phyloP scores from a whole-genome alignment of 2,329 filamentous ascomycete species.

The Claviceps pazoutovae region DNA sequence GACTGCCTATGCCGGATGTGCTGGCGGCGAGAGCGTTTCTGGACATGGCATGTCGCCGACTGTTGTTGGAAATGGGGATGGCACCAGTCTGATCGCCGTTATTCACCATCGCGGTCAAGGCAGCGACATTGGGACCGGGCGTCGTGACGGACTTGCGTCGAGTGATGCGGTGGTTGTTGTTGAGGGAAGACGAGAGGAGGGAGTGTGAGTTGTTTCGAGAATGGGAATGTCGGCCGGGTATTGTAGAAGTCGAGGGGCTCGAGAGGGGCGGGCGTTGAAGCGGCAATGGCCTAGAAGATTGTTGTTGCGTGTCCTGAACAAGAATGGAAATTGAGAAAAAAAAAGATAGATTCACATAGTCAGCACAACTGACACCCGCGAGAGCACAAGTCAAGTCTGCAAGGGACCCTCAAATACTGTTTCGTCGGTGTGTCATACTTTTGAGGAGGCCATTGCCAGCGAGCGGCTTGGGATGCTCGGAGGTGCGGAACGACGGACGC shows the following conservation, averaged over 20 bases:
- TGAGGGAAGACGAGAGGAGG: conserved; percentile 61
- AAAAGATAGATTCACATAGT: conserved; percentile 14
- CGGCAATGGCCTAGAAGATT: conserved; percentile 52
- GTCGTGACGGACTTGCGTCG: conserved; percentile 88
- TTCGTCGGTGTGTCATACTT: conserved; percentile 30
- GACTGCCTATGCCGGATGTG: conserved; percentile 32
- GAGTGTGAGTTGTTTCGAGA: conserved; percentile 72
- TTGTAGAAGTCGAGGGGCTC: conserved; percentile 42
- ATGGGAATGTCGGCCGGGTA: conserved; percentile 47
- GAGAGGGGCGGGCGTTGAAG: conserved; percentile 48
- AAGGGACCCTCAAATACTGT: conserved; percentile 11
- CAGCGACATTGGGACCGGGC: conserved; percentile 57
- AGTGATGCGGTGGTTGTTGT: conserved; percentile 71
- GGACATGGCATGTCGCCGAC: conserved; percentile 55
- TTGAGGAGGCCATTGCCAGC: conserved; percentile 47
- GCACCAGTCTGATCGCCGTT: conserved; percentile 46
- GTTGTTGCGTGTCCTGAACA: conserved; percentile 47
- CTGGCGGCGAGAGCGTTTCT: conserved; percentile 31
- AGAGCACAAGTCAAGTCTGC: conserved; percentile 18
- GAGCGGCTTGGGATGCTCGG: conserved; percentile 22
- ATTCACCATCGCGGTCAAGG: conserved; percentile 58
- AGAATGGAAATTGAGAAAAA: background rate
- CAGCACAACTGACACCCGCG: conserved; percentile 21
- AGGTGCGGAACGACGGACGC: conserved; percentile 19
- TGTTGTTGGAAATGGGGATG: conserved; percentile 42